Conservation (phyloP, 768 basidiomycete genomes). For the Rubroboletus pulcherrimus region DNA sequence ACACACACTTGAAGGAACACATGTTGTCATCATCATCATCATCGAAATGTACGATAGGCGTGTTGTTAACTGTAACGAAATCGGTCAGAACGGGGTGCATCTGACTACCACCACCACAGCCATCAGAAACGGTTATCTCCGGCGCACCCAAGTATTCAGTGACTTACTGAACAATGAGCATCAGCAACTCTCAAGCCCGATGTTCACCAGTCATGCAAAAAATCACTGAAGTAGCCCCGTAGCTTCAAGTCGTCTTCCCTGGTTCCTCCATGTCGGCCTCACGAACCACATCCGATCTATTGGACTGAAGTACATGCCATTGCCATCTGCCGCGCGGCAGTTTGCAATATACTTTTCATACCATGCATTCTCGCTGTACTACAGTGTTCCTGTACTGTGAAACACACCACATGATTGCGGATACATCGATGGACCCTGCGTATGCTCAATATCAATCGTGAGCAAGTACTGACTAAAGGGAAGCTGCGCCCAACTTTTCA, state of each 20-base stretch:
- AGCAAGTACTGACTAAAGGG: no score
- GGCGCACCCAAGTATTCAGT: slow-evolving; percentile 27
- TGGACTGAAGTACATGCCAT: background rate
- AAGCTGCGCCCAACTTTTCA: no score
- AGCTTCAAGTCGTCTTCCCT: background rate
- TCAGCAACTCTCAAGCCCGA: background rate
- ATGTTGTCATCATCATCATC: background rate
- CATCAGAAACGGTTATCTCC: background rate
- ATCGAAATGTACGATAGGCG: slow-evolving; percentile 10
- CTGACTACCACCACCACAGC: background rate
- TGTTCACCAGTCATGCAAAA: no score
- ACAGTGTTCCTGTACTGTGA: no score
- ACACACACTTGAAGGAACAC: background rate
- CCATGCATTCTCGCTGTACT: no score
- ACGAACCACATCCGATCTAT: background rate
- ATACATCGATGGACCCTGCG: no score
- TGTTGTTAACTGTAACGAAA: background rate
- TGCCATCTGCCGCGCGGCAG: no score
- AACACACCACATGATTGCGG: no score
- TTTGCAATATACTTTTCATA: no score
- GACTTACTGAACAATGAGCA: background rate
- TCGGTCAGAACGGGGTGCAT: background rate
- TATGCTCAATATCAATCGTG: no score
- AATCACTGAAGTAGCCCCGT: background rate
- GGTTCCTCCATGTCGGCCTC: background rate